Base-by-base conservation (phyloP, 768 basidiomycete species). In the Paxillus ammoniavirescens region DNA sequence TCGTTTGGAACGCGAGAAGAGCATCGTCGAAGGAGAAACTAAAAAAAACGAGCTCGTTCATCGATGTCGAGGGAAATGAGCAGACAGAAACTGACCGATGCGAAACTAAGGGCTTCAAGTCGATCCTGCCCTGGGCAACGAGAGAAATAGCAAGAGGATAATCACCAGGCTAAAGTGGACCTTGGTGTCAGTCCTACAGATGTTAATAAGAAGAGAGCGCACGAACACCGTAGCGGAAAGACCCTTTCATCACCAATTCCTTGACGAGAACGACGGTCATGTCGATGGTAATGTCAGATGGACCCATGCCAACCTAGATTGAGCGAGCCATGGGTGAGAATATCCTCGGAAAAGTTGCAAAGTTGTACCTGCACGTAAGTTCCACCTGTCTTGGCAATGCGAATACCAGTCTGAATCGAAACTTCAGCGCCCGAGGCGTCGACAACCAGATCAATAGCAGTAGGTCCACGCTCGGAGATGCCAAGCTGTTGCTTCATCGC, bases 361-460 rank as follows among this genome's bases (percentile, higher is more conserved):
- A 23, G 42, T 47, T 37, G 31, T 57, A 81, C 86, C 72, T 89
- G 86, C 14, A 90, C 82, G 63, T 82, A 81, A 3, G 81, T 86
- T 45, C 92, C 91, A 51, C 92, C 91, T 35, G 79, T 73, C 72
- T 85, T 87, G 54, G 82, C 87, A 47, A 95, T 73, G 64, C 82
- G 81, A 57, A 93, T 72, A 12, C 82, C 92, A 42, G 91, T 94
- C 69, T 93, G 92, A 55, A 97, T 90, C 47, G 92, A 96, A 6
- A 86, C 86, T 69, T 96, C 93, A 3, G 95, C 94, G 28, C 95
- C 94, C 52, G 89, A 93, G 12, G 93, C 93, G 65, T 98, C 95
- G 43, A 97, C 75, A 53, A 96, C 87, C 31, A 97, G 75, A 72
- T 97, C 93, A 58, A 97, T 84, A 4, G 82, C 79, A 8, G 79